A percentile compares a stretch with the other conserved stretches of the same genome.
Evolutionary conservation across 148 eudicot species (phyloP).

Genomic region (Pharnaceum exiguum): DNA sequence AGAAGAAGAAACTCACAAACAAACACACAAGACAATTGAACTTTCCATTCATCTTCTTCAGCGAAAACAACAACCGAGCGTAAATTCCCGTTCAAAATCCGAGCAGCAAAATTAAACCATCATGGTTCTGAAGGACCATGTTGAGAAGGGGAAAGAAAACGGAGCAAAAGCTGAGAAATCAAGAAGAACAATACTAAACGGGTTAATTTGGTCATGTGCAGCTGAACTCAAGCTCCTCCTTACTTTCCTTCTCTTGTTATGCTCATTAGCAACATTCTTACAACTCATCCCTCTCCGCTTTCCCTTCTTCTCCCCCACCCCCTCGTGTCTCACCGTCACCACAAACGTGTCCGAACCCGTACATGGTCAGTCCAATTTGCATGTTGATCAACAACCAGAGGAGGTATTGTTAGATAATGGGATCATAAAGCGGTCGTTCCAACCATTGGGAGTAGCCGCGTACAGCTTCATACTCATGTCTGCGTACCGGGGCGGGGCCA

Average conservation of each 20-base stretch:
- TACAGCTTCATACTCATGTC: conserved; percentile 67
- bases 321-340: conserved; percentile 17
- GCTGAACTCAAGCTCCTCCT: conserved; percentile 57
- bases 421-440: conserved; percentile 36
- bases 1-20: too few relatives aligned
- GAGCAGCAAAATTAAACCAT: too few relatives aligned
- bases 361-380: conserved; percentile 2
- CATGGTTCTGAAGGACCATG: conserved; percentile 12
- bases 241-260: conserved; percentile 50
- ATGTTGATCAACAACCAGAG: neutral
- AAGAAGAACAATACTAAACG: conserved; percentile 30
- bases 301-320: conserved; percentile 29
- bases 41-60: too few relatives aligned
- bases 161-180: neutral
- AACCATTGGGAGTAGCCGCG: conserved; percentile 51
- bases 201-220: conserved; percentile 47
- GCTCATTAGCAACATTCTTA: conserved; percentile 44
- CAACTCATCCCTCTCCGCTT: conserved; percentile 50
- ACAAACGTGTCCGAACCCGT: neutral
- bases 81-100: too few relatives aligned
- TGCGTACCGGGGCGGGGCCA: conserved; percentile 71
- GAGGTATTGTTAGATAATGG: conserved; percentile 24
- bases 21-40: too few relatives aligned
- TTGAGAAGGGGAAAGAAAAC: conserved; percentile 11
- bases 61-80: too few relatives aligned